These are phyloP conservation scores for Psilocybe sp. DNA, from an alignment of 768 basidiomycete genomes.

Conservation along the genomic window DNA sequence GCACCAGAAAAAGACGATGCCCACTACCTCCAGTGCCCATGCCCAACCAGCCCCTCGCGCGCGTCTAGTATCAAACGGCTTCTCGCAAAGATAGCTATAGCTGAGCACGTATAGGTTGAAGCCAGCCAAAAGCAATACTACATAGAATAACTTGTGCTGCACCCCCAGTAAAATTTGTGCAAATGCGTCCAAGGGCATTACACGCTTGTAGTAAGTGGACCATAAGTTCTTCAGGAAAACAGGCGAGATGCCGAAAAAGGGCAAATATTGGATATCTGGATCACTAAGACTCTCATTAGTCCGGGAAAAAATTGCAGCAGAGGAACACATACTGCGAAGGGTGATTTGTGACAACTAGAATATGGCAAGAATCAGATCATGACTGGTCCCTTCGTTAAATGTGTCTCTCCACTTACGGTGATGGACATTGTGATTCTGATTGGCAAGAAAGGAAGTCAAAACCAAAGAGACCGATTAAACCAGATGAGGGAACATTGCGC, in stretches of 20 bases:
- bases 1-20: conserved; percentile 80
- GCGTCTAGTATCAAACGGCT: conserved; percentile 60
- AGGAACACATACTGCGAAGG: too few relatives aligned
- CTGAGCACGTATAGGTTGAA: conserved; percentile 94
- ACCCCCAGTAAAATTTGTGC: conserved; percentile 62
- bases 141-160: conserved; percentile 92
- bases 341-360: conserved; percentile 29
- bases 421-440: conserved; percentile 91
- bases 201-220: conserved; percentile 93
- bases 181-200: conserved; percentile 74
- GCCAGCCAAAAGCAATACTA: conserved; percentile 87
- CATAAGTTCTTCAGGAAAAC: conserved; percentile 83
- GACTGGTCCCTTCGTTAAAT: neutral
- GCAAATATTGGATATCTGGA: conserved; percentile 84
- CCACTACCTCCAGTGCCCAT: conserved; percentile 72
- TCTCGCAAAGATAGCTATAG: conserved; percentile 70
- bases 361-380: conserved; percentile 9
- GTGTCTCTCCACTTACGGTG: conserved; percentile 62
- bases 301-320: too few relatives aligned
- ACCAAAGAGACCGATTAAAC: neutral
- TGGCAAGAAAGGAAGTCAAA: conserved; percentile 7
- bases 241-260: conserved; percentile 92
- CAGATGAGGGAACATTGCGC: conserved; percentile 34
- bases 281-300: conserved; percentile 28
- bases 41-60: conserved; percentile 74